Evolutionary conservation across 1,139 yeast species (phyloP).

Genomic region (Komagataea norvegica): DNA sequence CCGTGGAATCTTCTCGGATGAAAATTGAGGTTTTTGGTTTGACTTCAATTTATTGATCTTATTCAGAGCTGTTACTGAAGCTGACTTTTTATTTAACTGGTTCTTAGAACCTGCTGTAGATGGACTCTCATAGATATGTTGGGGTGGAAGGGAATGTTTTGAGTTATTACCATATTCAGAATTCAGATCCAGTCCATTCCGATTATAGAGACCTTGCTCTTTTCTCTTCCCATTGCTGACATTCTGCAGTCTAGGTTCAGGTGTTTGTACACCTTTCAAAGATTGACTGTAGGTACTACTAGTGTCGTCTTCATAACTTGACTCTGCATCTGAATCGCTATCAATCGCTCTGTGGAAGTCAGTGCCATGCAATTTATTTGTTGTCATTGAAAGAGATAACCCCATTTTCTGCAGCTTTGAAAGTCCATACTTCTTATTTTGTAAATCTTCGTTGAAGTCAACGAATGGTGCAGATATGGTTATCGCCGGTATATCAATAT

Average conservation of each 20-base stretch:
- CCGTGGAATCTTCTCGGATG: constrained; percentile 74
- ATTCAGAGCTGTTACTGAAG: constrained; percentile 15
- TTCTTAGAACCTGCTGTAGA: too few relatives aligned
- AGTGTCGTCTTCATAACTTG: constrained; percentile 13
- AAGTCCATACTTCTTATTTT: constrained; percentile 38
- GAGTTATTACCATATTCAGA: not conserved
- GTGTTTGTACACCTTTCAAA: not conserved
- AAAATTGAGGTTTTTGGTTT: constrained; percentile 60
- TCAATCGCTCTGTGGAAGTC: constrained; percentile 32
- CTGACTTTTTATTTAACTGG: not conserved
- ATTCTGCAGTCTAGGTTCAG: not conserved
- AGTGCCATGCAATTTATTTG: constrained; percentile 40
- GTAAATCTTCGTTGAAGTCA: constrained; percentile 20
- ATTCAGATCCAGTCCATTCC: not conserved
- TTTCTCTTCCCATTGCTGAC: not conserved
- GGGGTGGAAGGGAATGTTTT: too few relatives aligned
- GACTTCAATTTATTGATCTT: constrained; percentile 25
- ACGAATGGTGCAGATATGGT: constrained; percentile 20
- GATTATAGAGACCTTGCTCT: constrained; percentile 3
- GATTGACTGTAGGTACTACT: constrained; percentile 17
- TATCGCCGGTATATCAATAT: constrained; percentile 18
- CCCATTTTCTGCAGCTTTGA: constrained; percentile 69
- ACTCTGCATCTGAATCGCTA: constrained; percentile 24
- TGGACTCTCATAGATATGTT: too few relatives aligned
- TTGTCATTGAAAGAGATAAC: constrained; percentile 68